Evolutionary conservation across 106 monocot species (phyloP).

Genomic region (Acorus gramineus): DNA sequence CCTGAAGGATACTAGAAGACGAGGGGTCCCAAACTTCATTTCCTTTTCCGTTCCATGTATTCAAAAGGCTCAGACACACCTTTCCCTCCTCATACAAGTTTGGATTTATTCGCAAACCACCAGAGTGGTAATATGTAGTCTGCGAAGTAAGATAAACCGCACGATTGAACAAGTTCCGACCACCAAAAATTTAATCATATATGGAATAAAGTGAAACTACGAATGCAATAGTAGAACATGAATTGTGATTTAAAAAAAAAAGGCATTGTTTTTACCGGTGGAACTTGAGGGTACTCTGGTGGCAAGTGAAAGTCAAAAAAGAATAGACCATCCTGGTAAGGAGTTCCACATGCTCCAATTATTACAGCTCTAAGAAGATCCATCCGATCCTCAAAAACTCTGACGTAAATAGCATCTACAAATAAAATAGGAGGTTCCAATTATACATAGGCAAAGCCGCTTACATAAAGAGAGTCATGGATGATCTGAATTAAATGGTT

Average conservation of each 20-base stretch:
- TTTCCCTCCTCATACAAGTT: conserved; percentile 94
- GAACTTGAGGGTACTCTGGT: conserved; percentile 83
- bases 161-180: too few species aligned
- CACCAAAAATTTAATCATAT: too few species aligned
- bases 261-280: conserved; percentile 45
- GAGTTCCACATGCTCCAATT: conserved; percentile 88
- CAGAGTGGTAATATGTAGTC: conserved; percentile 86
- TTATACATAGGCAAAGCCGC: neutral
- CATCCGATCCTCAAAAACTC: conserved; percentile 94
- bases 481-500: neutral
- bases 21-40: conserved; percentile 96
- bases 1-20: conserved; percentile 89
- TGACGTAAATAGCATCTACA: conserved; percentile 80
- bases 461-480: too few species aligned
- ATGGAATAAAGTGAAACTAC: too few species aligned
- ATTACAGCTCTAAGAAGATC: conserved; percentile 93
- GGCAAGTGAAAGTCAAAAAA: conserved; percentile 93
- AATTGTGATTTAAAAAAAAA: neutral
- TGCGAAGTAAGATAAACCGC: conserved; percentile 14
- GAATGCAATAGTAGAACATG: too few species aligned
- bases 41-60: conserved; percentile 95
- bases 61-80: conserved; percentile 87
- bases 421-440: conserved; percentile 5
- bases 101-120: conserved; percentile 89
- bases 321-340: conserved; percentile 98